Percentiles rank a stretch among this genome's conserved stretches.
Evolutionary conservation across 441 rosid species (phyloP).

Genomic region (Adansonia madagascariensis): DNA sequence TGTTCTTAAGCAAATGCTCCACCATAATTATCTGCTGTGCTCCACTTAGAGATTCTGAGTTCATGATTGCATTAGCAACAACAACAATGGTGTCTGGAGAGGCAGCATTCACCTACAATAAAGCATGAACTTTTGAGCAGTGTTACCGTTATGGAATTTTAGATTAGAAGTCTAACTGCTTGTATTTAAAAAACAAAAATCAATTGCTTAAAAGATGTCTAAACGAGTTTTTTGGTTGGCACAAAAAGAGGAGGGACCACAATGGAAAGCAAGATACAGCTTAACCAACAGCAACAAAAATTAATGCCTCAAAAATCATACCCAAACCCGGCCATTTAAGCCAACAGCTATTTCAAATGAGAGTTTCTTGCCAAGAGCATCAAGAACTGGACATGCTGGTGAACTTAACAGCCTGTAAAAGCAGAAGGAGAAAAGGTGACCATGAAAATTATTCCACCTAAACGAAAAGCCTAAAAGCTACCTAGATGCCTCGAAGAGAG

Average conservation of each 20-base stretch:
- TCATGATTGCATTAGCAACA: slow-evolving; percentile 75
- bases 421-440: slow-evolving; percentile 11
- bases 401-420: slow-evolving; percentile 73
- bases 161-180: background rate
- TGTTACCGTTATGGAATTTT: background rate
- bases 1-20: slow-evolving; percentile 66
- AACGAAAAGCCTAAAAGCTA: background rate
- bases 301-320: slow-evolving; percentile 38
- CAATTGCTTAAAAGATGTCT: background rate
- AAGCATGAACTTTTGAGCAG: background rate
- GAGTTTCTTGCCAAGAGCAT: slow-evolving; percentile 82
- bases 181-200: background rate
- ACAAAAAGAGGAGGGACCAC: background rate
- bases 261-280: no score
- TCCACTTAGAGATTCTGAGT: slow-evolving; percentile 67
- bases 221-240: background rate
- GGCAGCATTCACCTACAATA: slow-evolving; percentile 59
- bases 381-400: slow-evolving; percentile 85
- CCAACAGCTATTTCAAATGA: slow-evolving; percentile 88
- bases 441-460: background rate
- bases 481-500: background rate
- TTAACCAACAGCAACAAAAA: background rate
- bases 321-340: slow-evolving; percentile 89
- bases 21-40: slow-evolving; percentile 82
- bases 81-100: slow-evolving; percentile 66